Base-by-base conservation (phyloP, 2,329 filamentous ascomycete genomes). In the Aureobasidium sp. region DNA sequence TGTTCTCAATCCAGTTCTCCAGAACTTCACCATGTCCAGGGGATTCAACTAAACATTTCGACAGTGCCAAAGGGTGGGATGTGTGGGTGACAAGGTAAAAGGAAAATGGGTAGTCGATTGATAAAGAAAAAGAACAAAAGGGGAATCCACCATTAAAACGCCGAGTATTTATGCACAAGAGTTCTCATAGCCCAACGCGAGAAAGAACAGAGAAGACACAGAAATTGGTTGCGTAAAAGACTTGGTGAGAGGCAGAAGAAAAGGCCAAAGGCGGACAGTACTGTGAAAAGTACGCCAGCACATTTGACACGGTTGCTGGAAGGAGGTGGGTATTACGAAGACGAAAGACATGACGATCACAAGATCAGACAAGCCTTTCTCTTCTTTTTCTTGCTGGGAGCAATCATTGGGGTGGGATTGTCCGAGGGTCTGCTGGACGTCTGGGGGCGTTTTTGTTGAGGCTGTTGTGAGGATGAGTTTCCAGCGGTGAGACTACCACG, bases 311-410 rank as follows among this genome's bases (percentile, higher is more conserved):
- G 15, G 47, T 20, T 51, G 47, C 6, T 51, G 47, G 29, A 51
- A 51, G 29, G 37, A 55, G 37, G 24, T 41, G 51, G 36, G 51
- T 55, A 55, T 55, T 37, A 43, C 37, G 41, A 39, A 43, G 51
- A 32, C 51, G 32, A 55, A 55, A 26, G 37, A 48, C 44, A 47
- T 48, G 32, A 13, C 44, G 39, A 43, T 56, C 34, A 95, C 72
- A 95, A 81, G 75, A 93, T 84, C 74, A 83, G 85, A 81, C 90
- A 95, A 76, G 83, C 89, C 79, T 87, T 87, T 84, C 89, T 92
- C 86, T 90, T 94, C 80, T 87, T 87, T 82, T 87, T 90, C 78
- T 81, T 81, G 60, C 60, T 62, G 15, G 60, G 60, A 39, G 70
- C 68, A n/a, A 70, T 67, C 59, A 65, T 63, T 59, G 39, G 65